Conservation (phyloP, 768 basidiomycete species). For the Amanita inopinata region DNA sequence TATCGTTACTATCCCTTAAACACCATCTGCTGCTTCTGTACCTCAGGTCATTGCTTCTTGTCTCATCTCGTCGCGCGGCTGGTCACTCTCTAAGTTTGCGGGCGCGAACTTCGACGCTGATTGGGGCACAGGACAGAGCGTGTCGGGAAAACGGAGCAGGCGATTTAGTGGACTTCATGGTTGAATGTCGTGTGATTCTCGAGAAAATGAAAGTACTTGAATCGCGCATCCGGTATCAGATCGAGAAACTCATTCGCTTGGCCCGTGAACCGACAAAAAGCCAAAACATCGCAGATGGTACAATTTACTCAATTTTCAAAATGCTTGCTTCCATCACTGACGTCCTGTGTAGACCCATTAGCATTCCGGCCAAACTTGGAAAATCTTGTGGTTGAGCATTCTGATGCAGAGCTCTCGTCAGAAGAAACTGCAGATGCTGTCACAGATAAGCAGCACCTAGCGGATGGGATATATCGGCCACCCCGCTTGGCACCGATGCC, state of each 20-base stretch:
- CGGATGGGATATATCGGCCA: constrained; percentile 65
- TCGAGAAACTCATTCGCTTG: constrained; percentile 86
- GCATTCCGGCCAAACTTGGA: constrained; percentile 87
- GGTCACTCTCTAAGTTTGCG: constrained; percentile 54
- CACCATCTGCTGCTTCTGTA: constrained; percentile 79
- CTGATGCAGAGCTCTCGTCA: constrained; percentile 23
- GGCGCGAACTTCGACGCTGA: constrained; percentile 37
- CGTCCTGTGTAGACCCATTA: constrained; percentile 58
- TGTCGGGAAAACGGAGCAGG: constrained; percentile 51
- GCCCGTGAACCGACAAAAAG: constrained; percentile 24
- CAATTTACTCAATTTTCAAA: constrained; percentile 14
- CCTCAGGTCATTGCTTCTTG: constrained; percentile 70
- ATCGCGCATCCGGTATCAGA: constrained; percentile 85
- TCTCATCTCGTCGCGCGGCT: constrained; percentile 58
- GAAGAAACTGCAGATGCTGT: constrained; percentile 13
- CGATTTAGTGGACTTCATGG: constrained; percentile 70
- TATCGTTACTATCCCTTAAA: constrained; percentile 86
- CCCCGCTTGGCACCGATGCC: constrained; percentile 87
- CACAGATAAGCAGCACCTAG: too few relatives aligned
- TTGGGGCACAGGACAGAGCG: constrained; percentile 41
- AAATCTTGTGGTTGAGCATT: constrained; percentile 45
- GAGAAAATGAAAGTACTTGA: constrained; percentile 87
- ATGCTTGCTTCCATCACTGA: too few relatives aligned
- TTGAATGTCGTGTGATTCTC: constrained; percentile 72
- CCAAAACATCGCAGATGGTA: constrained; percentile 48